Evolutionary conservation across 768 basidiomycete genomes (phyloP), one percentile per base, ranked within the genome.

Genomic region (Lactarius tabidus): DNA sequence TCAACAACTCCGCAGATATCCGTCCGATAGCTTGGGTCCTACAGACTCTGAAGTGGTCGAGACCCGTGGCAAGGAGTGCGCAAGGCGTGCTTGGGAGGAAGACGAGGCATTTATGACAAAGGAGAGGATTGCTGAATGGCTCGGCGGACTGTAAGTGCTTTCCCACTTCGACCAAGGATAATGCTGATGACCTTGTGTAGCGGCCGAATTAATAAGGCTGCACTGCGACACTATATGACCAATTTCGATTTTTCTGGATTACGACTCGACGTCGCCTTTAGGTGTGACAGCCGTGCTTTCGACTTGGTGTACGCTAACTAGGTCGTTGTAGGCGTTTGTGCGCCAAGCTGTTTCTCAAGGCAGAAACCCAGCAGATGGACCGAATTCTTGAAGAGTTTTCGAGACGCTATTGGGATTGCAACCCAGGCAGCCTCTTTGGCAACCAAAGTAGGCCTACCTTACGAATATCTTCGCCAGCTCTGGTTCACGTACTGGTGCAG

Each of bases 351-450:
- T 98, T 84, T 74, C 83, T 99, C 65, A 95, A 94, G 75, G 97
- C 88, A 1, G 97, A 99, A 75, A 96, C 96, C 0, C 97, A 99
- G 73, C 95, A 98, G 77, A 90, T 99, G 51, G 97, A 98, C 75
- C 88, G 97, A 51, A 98, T 99, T 67, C 81, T 99, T 6, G 94
- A 93, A 66, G 88, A 87, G 67, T 98, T 99, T 71, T 92, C 92
- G 71, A 80, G 85, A 45, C 85, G 93, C 10, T 99, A 93, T 75
- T 97, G 88, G 85, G 88, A 94, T 52, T 94, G 93, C 74, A 98
- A 98, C 73, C 89, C 91, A 0, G 78, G 78, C 1, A 84, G 84
- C 28, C 70, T 91, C n/a, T 95, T 89, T 73, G 93, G 92, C 52
- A 91, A 86, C 72, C 82, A 93, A 9, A 90, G 95, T 95, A 71